Evolutionary conservation across 208 protist genomes (phyloP).

Genomic region (Trypanosoma platydactyli): DNA sequence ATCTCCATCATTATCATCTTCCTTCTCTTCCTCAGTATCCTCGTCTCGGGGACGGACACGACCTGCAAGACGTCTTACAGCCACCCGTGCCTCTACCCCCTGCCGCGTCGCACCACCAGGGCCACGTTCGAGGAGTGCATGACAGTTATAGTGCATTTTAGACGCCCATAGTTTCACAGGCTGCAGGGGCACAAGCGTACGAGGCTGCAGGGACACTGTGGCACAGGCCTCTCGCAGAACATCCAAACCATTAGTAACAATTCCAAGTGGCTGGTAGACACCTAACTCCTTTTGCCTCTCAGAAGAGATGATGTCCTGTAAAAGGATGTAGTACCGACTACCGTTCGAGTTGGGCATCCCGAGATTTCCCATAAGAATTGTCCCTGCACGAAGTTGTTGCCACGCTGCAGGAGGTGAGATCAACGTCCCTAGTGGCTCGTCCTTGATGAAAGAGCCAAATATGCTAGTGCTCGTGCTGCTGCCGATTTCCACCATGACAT

Average conservation of each 20-base stretch:
- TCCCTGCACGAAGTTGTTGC: constrained; percentile 52
- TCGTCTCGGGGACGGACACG: constrained; percentile 61
- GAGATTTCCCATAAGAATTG: constrained; percentile 63
- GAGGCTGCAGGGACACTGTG: constrained; percentile 50
- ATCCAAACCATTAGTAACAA: constrained; percentile 52
- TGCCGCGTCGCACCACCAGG: background rate
- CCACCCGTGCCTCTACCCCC: constrained; percentile 7
- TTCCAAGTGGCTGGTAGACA: constrained; percentile 55
- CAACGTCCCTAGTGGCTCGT: constrained; percentile 33
- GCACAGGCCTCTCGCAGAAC: constrained; percentile 38
- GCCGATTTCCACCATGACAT: constrained; percentile 66
- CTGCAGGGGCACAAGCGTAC: constrained; percentile 58
- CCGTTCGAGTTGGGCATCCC: constrained; percentile 68
- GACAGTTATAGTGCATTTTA: constrained; percentile 37
- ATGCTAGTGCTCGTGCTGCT: constrained; percentile 82
- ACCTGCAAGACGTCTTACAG: constrained; percentile 39
- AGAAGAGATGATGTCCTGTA: constrained; percentile 34
- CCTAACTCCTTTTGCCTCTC: constrained; percentile 37
- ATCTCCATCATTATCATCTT: background rate
- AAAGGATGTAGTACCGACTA: constrained; percentile 79
- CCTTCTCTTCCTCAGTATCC: constrained; percentile 35
- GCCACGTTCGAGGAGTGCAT: background rate
- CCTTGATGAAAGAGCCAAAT: constrained; percentile 71
- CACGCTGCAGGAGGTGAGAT: constrained; percentile 27
- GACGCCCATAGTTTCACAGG: constrained; percentile 44